These are phyloP conservation scores for Ammopiptanthus mongolicus DNA, from an alignment of 306 rosid species.

Conservation along the genomic window DNA sequence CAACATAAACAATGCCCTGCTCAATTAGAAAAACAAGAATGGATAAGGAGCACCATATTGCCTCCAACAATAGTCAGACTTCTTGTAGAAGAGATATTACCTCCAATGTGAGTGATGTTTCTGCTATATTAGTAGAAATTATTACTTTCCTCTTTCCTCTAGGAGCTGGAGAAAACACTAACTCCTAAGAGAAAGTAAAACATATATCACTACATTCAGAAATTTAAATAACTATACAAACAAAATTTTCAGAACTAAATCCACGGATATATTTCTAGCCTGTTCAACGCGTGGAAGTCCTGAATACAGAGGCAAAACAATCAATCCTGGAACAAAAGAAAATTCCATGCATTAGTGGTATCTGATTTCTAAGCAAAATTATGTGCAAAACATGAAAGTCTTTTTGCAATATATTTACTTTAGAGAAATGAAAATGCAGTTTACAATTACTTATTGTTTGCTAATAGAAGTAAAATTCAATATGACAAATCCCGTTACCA, in stretches of 20 bases:
- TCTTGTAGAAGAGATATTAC: conserved; percentile 34
- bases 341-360: conserved; percentile 1
- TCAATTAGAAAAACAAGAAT: conserved; percentile 24
- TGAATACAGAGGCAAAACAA: conserved; percentile 84
- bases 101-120: conserved; percentile 91
- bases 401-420: neutral
- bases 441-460: neutral
- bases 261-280: conserved; percentile 40
- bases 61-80: conserved; percentile 10
- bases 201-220: conserved; percentile 5
- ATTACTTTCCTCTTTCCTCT: conserved; percentile 94
- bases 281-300: conserved; percentile 92
- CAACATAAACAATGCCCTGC: conserved; percentile 91
- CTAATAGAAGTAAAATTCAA: neutral
- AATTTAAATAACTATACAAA: conserved; percentile 5
- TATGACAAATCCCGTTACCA: neutral
- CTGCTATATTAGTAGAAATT: conserved; percentile 92
- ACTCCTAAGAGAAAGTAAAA: conserved; percentile 49
- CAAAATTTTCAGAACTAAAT: neutral
- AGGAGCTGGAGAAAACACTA: conserved; percentile 77
- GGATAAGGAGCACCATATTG: conserved; percentile 1
- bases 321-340: conserved; percentile 50
- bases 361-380: neutral
- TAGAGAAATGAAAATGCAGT: neutral
- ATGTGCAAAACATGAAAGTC: neutral